Evolutionary conservation across 75 land plant species (phyloP).

Genomic region (Selaginella moellendorffii): DNA sequence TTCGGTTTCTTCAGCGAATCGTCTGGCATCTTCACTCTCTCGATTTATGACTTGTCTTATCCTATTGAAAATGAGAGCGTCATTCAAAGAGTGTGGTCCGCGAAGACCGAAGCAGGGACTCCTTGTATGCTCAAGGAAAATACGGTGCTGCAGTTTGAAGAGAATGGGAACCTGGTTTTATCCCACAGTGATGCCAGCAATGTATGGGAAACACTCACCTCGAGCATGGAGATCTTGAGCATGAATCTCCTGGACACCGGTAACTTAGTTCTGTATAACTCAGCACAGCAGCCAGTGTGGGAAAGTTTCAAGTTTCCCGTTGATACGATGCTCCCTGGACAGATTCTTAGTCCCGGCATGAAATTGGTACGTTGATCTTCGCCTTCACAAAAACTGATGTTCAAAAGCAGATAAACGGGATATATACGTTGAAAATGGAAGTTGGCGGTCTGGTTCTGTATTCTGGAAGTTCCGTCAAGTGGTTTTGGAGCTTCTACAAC

Average conservation of each 20-base stretch:
- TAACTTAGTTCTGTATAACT: slow-evolving; percentile 1
- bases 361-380: neutral
- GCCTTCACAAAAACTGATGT: neutral
- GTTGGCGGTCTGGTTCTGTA: neutral
- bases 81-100: neutral
- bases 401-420: neutral
- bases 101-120: neutral
- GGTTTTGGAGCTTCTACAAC: neutral
- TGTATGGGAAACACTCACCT: neutral
- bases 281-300: neutral
- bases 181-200: neutral
- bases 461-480: neutral
- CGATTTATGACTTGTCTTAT: neutral
- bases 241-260: slow-evolving; percentile 3
- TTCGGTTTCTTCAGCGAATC: neutral
- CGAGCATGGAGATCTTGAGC: neutral
- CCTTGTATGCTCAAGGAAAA: neutral
- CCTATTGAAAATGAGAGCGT: neutral
- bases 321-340: neutral
- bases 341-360: neutral
- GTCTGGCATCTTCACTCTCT: neutral
- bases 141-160: neutral
- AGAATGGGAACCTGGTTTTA: neutral
- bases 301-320: slow-evolving; percentile 1
- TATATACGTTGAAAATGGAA: neutral